Evolutionary conservation across 139 green algal species (phyloP), one percentile per base, ranked within the genome.

Genomic region (Coccomyxa sp.): DNA sequence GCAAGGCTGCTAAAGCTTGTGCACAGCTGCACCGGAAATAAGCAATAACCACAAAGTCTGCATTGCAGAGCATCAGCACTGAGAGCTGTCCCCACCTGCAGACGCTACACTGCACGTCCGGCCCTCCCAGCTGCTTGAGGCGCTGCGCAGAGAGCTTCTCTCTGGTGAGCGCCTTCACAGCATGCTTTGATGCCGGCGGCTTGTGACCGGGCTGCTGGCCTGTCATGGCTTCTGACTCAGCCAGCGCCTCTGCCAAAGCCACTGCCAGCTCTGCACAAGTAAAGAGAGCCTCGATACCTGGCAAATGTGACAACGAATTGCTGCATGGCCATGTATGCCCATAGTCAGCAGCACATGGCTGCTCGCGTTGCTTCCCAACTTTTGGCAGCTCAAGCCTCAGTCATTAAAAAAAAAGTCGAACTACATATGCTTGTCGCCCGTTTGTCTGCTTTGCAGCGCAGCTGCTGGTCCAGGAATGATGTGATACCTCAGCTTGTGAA

Each of bases 111-210:
- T 74, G 75, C 39, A 68, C 78, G 37, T 35, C 73, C 4, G 33
- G 35, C 27, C 79, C 79, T 12, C 82, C 86, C 24, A 89, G 71
- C 81, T 81, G 70, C 12, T 38, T 68, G 40, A 90, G 64, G n/a
- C 75, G 55, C 58, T 77, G 71, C 3, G 36, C 58, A 0, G 64
- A 82, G 33, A 89, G 64, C 0, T 41, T 18, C 76, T 85, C 74
- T 38, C 64, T 58, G 16, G 81, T 74, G 73, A 91, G 78, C 7
- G 70, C 58, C 0, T 75, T 75, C 39, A 91, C 81, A 0, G 73
- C 81, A 6, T 44, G 55, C 55, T 86, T 87, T 39, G 85, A 83
- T 1, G 87, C 83, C 4, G 87, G 85, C 6, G 87, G 87, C 22
- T 73, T 39, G 16, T 44, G 70, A 9, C 55, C 40, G n/a, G 64